Evolutionary conservation across 352 stramenopile species (phyloP).

Genomic region (Plasmopara viticola): DNA sequence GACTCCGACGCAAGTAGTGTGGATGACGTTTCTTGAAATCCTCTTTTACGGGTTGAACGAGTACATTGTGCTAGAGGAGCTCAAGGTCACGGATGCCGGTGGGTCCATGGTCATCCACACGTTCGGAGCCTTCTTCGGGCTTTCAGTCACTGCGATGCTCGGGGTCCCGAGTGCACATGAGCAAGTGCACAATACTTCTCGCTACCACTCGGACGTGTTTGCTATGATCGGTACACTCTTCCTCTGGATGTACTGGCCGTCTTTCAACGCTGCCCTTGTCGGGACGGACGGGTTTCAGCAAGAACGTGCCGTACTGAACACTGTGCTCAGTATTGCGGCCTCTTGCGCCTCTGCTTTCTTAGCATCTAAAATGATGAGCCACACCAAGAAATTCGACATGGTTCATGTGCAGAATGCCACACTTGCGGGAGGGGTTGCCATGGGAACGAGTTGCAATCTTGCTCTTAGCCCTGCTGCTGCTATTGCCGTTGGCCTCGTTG

Average conservation of each 20-base stretch:
- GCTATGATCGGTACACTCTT: slow-evolving; percentile 83
- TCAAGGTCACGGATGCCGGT: slow-evolving; percentile 66
- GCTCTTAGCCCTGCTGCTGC: slow-evolving; percentile 54
- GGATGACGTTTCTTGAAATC: slow-evolving; percentile 67
- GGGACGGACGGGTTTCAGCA: slow-evolving; percentile 50
- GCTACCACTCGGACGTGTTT: slow-evolving; percentile 68
- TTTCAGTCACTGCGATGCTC: slow-evolving; percentile 57
- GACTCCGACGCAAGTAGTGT: slow-evolving; percentile 69
- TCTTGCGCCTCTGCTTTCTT: slow-evolving; percentile 57
- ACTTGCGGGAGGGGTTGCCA: slow-evolving; percentile 74
- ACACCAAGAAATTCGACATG: slow-evolving; percentile 72
- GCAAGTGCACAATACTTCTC: slow-evolving; percentile 52
- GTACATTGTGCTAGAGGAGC: slow-evolving; percentile 47
- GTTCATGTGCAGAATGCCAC: slow-evolving; percentile 83
- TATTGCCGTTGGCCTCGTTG: slow-evolving; percentile 46
- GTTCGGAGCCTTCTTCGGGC: slow-evolving; percentile 78
- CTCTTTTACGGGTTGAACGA: slow-evolving; percentile 80
- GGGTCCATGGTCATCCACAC: slow-evolving; percentile 83
- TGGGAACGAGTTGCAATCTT: slow-evolving; percentile 69
- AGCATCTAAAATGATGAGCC: slow-evolving; percentile 31
- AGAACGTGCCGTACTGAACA: slow-evolving; percentile 69
- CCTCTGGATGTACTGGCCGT: slow-evolving; percentile 86
- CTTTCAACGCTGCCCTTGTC: slow-evolving; percentile 75
- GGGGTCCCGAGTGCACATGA: slow-evolving; percentile 33
- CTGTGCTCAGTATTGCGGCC: slow-evolving; percentile 59